These are phyloP conservation scores for Acorus gramineus DNA, from an alignment of 106 monocot species.

Conservation along the genomic window DNA sequence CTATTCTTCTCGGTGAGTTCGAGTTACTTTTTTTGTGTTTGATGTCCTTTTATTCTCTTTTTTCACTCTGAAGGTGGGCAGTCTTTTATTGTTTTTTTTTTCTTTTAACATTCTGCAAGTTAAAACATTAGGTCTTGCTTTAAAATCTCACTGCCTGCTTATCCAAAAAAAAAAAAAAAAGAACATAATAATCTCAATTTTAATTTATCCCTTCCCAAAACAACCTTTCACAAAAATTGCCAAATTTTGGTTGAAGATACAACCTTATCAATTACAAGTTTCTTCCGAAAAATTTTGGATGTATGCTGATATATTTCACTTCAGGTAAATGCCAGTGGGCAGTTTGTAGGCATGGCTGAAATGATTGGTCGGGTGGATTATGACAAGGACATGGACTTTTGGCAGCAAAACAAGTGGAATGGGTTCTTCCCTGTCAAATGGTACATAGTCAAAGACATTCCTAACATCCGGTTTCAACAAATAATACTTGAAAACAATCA, in stretches of 20 bases:
- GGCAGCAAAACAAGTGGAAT: slow-evolving; percentile 64
- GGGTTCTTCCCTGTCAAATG: slow-evolving; percentile 88
- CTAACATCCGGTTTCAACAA: slow-evolving; percentile 39
- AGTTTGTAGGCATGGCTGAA: slow-evolving; percentile 88
- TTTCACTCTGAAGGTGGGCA: not conserved
- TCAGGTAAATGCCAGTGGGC: slow-evolving; percentile 82
- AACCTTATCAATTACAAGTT: not conserved
- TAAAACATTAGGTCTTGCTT: no score
- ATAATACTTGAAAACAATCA: slow-evolving; percentile 83
- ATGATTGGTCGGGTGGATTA: slow-evolving; percentile 87
- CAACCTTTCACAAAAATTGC: no score
- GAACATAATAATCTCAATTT: no score
- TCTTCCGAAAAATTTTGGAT: not conserved
- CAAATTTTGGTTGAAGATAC: no score
- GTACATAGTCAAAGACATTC: slow-evolving; percentile 90
- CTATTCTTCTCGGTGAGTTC: slow-evolving; percentile 87
- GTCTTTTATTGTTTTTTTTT: no score
- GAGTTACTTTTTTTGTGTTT: not conserved
- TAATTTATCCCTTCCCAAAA: no score
- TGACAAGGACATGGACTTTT: slow-evolving; percentile 74
- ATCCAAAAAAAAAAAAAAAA: no score
- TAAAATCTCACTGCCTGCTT: no score
- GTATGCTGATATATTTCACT: not conserved
- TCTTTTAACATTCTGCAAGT: no score
- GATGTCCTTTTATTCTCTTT: not conserved